Percentiles rank a stretch among this genome's conserved stretches.
Conservation (phyloP, 495 filamentous ascomycete species). For the Neurospora sp. region DNA sequence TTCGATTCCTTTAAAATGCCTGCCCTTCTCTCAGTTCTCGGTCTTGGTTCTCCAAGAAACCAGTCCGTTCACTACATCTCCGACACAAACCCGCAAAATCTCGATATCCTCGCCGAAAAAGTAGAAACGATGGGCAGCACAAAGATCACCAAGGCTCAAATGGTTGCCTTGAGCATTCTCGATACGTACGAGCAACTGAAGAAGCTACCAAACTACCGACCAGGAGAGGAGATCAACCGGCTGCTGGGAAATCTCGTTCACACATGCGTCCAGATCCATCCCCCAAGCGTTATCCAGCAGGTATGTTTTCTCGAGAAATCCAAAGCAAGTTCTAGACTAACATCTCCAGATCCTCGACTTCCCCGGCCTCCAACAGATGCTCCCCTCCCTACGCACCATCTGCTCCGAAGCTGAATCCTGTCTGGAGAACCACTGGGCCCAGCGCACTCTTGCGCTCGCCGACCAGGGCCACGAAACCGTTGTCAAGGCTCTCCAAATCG, state of each 20-base stretch:
- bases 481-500: slow-evolving; percentile 4
- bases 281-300: slow-evolving; percentile 10
- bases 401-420: slow-evolving; percentile 17
- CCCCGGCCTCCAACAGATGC: slow-evolving; percentile 5
- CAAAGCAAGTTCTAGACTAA: too few species aligned
- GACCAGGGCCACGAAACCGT: slow-evolving; percentile 2
- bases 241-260: slow-evolving; percentile 17
- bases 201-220: slow-evolving; percentile 9
- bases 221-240: slow-evolving; percentile 12
- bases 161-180: slow-evolving; percentile 8
- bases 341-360: slow-evolving; percentile 2
- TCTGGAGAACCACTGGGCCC: slow-evolving; percentile 18
- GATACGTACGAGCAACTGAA: slow-evolving; percentile 13
- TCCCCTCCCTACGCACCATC: slow-evolving; percentile 17
- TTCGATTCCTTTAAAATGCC: background rate
- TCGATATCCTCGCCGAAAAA: slow-evolving; percentile 15
- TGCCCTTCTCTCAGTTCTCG: background rate
- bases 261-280: slow-evolving; percentile 16
- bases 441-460: slow-evolving; percentile 4
- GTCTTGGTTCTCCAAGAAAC: background rate
- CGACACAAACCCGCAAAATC: background rate
- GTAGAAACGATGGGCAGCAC: slow-evolving; percentile 4
- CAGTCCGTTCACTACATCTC: background rate
- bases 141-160: slow-evolving; percentile 4
- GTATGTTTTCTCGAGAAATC: slow-evolving; percentile 9